Percentiles rank a stretch among this genome's conserved stretches.
Evolutionary conservation across 192 early-diverging fungal genomes (phyloP).

Genomic region (Glomus cerebriforme): DNA sequence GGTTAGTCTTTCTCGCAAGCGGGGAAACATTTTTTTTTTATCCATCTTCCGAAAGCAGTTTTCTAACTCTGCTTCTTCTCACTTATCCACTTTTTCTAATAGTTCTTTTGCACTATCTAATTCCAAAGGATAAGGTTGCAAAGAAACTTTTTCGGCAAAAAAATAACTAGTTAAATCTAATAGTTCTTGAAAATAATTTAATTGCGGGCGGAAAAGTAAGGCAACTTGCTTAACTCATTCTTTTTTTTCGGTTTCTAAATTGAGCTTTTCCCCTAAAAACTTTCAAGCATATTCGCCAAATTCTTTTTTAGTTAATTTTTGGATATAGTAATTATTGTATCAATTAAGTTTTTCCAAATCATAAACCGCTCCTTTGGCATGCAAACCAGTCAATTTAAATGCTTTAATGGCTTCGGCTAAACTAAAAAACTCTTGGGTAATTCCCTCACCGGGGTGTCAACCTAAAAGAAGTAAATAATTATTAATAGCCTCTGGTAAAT

Average conservation of each 20-base stretch:
- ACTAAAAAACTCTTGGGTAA: conserved; percentile 63
- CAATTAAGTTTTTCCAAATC: conserved; percentile 20
- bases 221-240: neutral
- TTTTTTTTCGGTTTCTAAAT: conserved; percentile 10
- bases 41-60: neutral
- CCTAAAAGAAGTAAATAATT: conserved; percentile 88
- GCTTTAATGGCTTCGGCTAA: conserved; percentile 56
- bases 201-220: conserved; percentile 17
- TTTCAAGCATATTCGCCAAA: conserved; percentile 11
- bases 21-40: conserved; percentile 11
- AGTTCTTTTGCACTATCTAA: neutral
- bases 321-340: conserved; percentile 18
- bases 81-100: neutral
- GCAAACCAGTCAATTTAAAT: conserved; percentile 36
- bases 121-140: neutral
- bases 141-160: neutral
- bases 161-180: conserved; percentile 14
- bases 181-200: conserved; percentile 29
- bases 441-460: conserved; percentile 68
- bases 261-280: neutral
- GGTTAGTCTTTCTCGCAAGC: neutral
- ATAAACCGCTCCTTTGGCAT: conserved; percentile 12
- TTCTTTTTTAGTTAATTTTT: neutral
- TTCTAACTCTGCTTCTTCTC: conserved; percentile 17
- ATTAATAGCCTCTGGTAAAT: conserved; percentile 77